Conservation (phyloP, 208 protist genomes). For the Crithidia thermophila region DNA sequence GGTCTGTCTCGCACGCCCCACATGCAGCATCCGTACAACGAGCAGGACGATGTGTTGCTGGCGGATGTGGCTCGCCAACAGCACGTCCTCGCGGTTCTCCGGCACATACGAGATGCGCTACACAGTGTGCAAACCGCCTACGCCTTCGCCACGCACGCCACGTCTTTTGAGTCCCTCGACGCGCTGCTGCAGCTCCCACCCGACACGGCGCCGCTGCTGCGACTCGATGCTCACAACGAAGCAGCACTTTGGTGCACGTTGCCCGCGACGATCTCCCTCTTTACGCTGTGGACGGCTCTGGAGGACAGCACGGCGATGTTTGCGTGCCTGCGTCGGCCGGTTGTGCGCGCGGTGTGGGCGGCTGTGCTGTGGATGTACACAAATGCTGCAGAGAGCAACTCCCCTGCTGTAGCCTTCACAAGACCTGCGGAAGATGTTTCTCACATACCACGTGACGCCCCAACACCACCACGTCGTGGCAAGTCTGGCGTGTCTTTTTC, state of each 20-base stretch:
- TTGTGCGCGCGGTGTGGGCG: constrained; percentile 20
- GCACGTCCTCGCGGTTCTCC: constrained; percentile 6
- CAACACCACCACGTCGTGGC: no score
- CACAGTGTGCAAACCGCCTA: constrained; percentile 17
- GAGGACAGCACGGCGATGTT: constrained; percentile 7
- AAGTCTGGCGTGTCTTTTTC: no score
- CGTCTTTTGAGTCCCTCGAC: constrained; percentile 9
- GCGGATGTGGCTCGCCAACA: neutral
- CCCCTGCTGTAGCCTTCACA: neutral
- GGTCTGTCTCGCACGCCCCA: neutral
- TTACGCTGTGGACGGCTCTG: constrained; percentile 21
- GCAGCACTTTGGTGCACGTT: constrained; percentile 9
- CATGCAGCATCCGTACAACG: neutral
- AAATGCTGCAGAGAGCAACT: neutral
- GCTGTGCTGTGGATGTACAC: constrained; percentile 31
- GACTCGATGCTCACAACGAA: neutral
- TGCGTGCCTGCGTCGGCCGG: constrained; percentile 1
- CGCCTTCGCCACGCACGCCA: constrained; percentile 1
- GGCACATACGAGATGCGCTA: constrained; percentile 19
- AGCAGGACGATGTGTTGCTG: neutral
- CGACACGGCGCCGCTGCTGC: neutral
- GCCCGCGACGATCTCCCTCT: constrained; percentile 4
- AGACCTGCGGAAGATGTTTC: no score
- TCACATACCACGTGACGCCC: no score
- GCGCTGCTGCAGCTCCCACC: constrained; percentile 28